Base-by-base conservation (phyloP, 164 flowering plant genomes). In the Hamamelis virginiana region DNA sequence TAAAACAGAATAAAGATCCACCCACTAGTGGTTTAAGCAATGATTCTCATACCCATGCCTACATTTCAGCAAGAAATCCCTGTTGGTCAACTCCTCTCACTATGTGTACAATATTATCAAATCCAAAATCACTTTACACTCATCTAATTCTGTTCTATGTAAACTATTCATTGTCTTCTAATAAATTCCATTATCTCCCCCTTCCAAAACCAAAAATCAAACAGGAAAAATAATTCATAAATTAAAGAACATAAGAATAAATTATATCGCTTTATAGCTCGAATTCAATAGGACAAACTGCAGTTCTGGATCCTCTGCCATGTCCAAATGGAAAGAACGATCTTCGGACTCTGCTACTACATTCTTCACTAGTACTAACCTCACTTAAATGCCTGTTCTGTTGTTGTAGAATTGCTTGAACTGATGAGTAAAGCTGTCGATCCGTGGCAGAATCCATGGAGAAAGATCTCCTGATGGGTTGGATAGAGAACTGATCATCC, bases 391-490 rank as follows among this genome's bases (percentile, higher is more conserved):
- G 46, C 62, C 55, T 47, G 12, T 66, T 66, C n/a, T 50, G 45
- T 8, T 50, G 45, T 8, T 48, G 60, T 45, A 76, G 19, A 19
- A 72, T 73, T 14, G 27, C 74, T 63, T 73, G 76, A 55, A 78
- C 80, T 16, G 77, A 57, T 26, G 62, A 21, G 70, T 71, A 78
- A 65, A 81, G 72, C 51, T 74, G 77, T 22, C 55, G 65, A 65
- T 78, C 81, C 1, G 57, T 72, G 11, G 81, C 75, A 25, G 84
- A 81, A 66, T 78, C 84, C 70, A 75, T 15, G 3, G 84, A 81
- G 75, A 81, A 78, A 28, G 84, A 81, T 72, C 81, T 78, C 60
- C 84, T 71, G 18, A 81, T 67, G 4, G 83, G 79, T 48, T 78
- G 81, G 33, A 71, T 60, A 0, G 33, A 58, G 41, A 74, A 75